Conservation (phyloP, 257 asterid genomes). For the Marsdenia floribunda region DNA sequence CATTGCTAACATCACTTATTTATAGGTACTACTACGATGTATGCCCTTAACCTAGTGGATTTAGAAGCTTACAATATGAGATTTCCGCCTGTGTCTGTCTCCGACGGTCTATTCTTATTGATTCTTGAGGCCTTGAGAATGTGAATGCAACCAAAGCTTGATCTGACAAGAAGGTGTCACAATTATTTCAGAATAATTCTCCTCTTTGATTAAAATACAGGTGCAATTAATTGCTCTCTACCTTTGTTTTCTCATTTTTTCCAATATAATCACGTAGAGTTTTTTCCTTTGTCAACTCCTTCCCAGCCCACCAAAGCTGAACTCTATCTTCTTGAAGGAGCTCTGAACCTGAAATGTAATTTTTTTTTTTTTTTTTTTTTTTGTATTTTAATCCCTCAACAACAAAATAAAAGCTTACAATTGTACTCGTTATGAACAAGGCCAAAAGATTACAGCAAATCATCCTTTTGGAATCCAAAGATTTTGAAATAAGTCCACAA, state of each 20-base stretch:
- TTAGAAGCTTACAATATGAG: not conserved
- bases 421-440: not conserved
- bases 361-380: not conserved
- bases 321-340: conserved; percentile 19
- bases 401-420: not conserved
- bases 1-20: not conserved
- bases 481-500: too few relatives aligned
- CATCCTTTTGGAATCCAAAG: not conserved
- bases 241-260: conserved; percentile 38
- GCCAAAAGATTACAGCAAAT: not conserved
- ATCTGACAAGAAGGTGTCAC: conserved; percentile 18
- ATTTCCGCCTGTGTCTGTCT: not conserved
- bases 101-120: not conserved
- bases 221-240: not conserved
- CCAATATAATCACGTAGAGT: conserved; percentile 24
- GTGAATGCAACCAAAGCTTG: conserved; percentile 20
- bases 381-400: not conserved
- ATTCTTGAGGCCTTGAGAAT: not conserved
- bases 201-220: not conserved
- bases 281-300: conserved; percentile 27
- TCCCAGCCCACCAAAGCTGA: conserved; percentile 30
- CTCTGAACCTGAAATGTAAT: conserved; percentile 18
- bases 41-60: not conserved
- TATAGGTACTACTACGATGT: not conserved
- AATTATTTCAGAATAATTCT: not conserved